Conservation (phyloP, 768 basidiomycete genomes). For the Mycena belliarum region DNA sequence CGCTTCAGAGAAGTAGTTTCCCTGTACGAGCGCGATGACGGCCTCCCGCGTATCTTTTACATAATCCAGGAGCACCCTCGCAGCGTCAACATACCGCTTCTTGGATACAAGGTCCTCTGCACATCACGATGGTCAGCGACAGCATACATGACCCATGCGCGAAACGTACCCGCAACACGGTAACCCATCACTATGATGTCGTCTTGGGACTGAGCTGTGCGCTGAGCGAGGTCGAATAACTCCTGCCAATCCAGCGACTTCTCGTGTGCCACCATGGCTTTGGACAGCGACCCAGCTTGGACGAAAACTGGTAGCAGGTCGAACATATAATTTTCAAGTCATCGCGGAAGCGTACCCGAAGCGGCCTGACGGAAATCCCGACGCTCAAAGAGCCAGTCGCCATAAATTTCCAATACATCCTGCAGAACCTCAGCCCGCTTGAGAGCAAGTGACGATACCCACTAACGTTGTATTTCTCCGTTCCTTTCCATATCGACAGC, state of each 20-base stretch:
- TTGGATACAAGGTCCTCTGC: constrained; percentile 82
- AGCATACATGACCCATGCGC: not conserved
- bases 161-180: constrained; percentile 72
- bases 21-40: constrained; percentile 74
- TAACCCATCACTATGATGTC: constrained; percentile 68
- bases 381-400: constrained; percentile 84
- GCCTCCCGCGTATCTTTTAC: constrained; percentile 75
- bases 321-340: not conserved
- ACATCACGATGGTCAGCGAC: constrained; percentile 1
- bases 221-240: constrained; percentile 76
- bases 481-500: constrained; percentile 70
- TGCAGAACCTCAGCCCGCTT: constrained; percentile 28
- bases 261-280: constrained; percentile 88
- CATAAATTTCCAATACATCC: constrained; percentile 74
- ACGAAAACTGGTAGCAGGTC: constrained; percentile 58
- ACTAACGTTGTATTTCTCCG: constrained; percentile 62
- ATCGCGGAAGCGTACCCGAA: constrained; percentile 48
- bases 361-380: constrained; percentile 85
- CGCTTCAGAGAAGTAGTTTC: constrained; percentile 86
- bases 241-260: constrained; percentile 90
- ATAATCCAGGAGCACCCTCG: constrained; percentile 82
- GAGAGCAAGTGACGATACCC: not conserved
- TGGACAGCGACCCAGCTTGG: constrained; percentile 60
- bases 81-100: constrained; percentile 80
- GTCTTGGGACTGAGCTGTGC: constrained; percentile 48